Conservation (phyloP, 1,284 basidiomycete species). For the Austroboletus niveus region DNA sequence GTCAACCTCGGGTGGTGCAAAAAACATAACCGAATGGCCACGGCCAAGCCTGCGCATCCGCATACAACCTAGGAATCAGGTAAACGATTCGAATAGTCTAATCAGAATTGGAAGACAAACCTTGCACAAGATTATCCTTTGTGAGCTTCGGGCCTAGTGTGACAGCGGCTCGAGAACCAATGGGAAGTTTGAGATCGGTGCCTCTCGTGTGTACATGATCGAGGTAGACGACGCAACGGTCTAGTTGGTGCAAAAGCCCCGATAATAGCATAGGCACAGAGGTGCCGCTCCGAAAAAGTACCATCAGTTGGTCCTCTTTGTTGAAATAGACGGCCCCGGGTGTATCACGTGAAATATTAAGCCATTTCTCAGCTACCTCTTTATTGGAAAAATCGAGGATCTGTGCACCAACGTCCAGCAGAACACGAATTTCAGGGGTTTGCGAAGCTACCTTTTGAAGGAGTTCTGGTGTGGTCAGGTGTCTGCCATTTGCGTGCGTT, state of each 20-base stretch:
- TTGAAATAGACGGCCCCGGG: neutral
- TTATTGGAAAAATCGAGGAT: neutral
- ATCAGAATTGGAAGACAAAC: neutral
- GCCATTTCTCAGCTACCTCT: neutral
- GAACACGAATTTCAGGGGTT: neutral
- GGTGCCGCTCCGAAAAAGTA: neutral
- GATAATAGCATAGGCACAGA: neutral
- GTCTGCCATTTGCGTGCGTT: neutral
- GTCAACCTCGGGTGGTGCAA: slow-evolving; percentile 46
- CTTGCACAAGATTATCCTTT: neutral
- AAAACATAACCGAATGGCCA: slow-evolving; percentile 47
- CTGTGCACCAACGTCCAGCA: neutral
- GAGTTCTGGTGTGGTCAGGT: neutral
- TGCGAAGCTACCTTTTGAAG: neutral
- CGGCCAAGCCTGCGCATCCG: slow-evolving; percentile 47
- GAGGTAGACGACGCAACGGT: neutral
- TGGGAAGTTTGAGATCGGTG: neutral
- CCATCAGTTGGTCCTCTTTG: neutral
- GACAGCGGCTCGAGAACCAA: neutral
- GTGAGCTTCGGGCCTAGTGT: neutral
- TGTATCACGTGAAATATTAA: neutral
- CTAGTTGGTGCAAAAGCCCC: neutral
- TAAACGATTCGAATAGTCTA: no score
- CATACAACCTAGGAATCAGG: slow-evolving; percentile 38
- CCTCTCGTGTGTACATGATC: neutral